Conservation (phyloP, 176 grass and related monocot species). For the Sorghum bicolor region Sorghum_bicolor_NCBIv3 NC_012871.2:67143501-67144000, state of each 20-base stretch:
- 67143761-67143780: not conserved
- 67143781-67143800: conserved; percentile 1
- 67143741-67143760: not conserved
- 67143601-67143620: not conserved
- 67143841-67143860: not conserved
- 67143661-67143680: conserved; percentile 19
- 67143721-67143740: not conserved
- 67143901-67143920: not conserved
- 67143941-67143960: not conserved
- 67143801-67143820: not conserved
- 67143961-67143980: not conserved
- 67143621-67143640: conserved; percentile 5
- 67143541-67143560: not conserved
- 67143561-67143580: not conserved
- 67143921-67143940: too few species aligned
- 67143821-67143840: conserved; percentile 7
- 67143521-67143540: not conserved
- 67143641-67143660: not conserved
- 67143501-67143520: not conserved
- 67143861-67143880: not conserved
- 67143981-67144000: not conserved
- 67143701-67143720: not conserved
- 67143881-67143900: not conserved
- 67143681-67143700: not conserved
- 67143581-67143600: not conserved